phyloP scores from a whole-genome alignment of 1,284 basidiomycete species.

The Naganishia cerealis region DNA sequence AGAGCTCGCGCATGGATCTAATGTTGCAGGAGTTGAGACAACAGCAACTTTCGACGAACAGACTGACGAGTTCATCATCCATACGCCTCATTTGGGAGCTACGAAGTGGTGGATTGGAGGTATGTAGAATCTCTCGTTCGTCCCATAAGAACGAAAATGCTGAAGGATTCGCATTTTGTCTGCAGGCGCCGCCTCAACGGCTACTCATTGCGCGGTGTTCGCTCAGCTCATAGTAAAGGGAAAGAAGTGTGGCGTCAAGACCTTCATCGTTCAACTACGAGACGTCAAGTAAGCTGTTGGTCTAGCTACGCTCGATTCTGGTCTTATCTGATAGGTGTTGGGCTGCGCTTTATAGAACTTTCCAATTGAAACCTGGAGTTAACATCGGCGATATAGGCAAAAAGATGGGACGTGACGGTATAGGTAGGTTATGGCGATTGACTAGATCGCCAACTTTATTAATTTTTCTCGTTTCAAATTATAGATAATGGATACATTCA shows the following conservation, averaged over 20 bases:
- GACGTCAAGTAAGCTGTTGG: slow-evolving; percentile 52
- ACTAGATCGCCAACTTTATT: neutral
- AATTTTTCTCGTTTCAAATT: neutral
- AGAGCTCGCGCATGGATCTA: slow-evolving; percentile 57
- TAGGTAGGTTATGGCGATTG: slow-evolving; percentile 44
- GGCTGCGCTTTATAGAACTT: slow-evolving; percentile 45
- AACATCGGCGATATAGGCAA: slow-evolving; percentile 63
- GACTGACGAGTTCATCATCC: slow-evolving; percentile 61
- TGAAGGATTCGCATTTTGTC: neutral
- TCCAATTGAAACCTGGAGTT: slow-evolving; percentile 57
- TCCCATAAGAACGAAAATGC: neutral
- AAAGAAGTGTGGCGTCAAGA: slow-evolving; percentile 61
- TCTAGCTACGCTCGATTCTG: neutral
- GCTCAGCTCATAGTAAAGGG: slow-evolving; percentile 61
- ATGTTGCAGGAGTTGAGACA: slow-evolving; percentile 62
- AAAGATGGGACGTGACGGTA: slow-evolving; percentile 63
- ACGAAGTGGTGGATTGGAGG: slow-evolving; percentile 63
- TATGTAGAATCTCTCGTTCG: neutral
- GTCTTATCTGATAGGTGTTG: neutral
- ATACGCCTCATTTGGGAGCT: slow-evolving; percentile 59
- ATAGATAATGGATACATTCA: slow-evolving; percentile 58
- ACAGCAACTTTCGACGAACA: slow-evolving; percentile 60
- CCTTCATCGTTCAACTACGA: slow-evolving; percentile 60
- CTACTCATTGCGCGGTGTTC: slow-evolving; percentile 62
- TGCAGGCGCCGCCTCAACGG: slow-evolving; percentile 57